A percentile compares a stretch with the other conserved stretches of the same genome.
These are phyloP conservation scores for Mycena venus DNA, from an alignment of 768 basidiomycete genomes.

Conservation along the genomic window DNA sequence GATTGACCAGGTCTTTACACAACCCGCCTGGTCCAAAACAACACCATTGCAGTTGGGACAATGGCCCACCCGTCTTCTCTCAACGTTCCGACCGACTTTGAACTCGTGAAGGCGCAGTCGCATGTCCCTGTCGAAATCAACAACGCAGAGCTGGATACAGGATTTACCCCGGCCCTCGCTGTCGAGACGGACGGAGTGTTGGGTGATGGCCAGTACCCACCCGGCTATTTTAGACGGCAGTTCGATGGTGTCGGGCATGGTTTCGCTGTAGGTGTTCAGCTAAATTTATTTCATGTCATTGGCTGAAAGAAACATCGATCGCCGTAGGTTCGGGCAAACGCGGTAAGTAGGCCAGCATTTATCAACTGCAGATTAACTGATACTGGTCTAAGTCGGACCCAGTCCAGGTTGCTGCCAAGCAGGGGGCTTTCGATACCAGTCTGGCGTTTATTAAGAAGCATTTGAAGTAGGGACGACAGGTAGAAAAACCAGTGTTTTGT, in stretches of 20 bases:
- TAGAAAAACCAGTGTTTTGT: background rate
- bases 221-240: conserved; percentile 32
- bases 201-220: conserved; percentile 20
- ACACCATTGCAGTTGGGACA: conserved; percentile 34
- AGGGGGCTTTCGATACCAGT: conserved; percentile 34
- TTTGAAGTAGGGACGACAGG: conserved; percentile 18
- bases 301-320: background rate
- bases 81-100: conserved; percentile 31
- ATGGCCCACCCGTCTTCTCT: conserved; percentile 32
- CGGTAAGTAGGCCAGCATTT: background rate
- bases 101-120: conserved; percentile 30
- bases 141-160: conserved; percentile 35
- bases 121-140: conserved; percentile 32
- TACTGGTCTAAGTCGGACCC: conserved; percentile 25
- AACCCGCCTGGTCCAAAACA: conserved; percentile 33
- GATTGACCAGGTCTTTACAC: conserved; percentile 35
- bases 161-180: conserved; percentile 30
- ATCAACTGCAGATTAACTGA: background rate
- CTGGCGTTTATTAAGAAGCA: conserved; percentile 28
- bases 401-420: conserved; percentile 32
- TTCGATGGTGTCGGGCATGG: conserved; percentile 34
- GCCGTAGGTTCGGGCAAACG: conserved; percentile 30
- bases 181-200: conserved; percentile 29
- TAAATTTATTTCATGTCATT: background rate
- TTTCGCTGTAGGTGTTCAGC: conserved; percentile 27